phyloP scores from a whole-genome alignment of 2,329 filamentous ascomycete genomes.

The Pseudogymnoascus sp. region DNA sequence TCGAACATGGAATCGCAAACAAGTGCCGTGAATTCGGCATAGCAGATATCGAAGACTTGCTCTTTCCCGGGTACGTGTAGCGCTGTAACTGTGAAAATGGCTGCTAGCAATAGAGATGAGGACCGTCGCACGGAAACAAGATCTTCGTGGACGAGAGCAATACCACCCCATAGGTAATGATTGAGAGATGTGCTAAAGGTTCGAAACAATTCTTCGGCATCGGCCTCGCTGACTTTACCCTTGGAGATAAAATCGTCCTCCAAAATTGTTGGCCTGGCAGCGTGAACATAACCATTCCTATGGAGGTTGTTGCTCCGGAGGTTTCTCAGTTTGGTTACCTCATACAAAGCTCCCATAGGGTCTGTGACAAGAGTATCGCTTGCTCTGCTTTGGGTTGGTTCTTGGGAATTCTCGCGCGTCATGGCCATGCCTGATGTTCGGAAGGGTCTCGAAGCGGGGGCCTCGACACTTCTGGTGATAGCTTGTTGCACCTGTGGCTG shows the following conservation, averaged over 20 bases:
- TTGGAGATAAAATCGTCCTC: slow-evolving; percentile 44
- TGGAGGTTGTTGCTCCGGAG: slow-evolving; percentile 29
- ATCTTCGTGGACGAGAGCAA: slow-evolving; percentile 42
- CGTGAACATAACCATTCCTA: slow-evolving; percentile 28
- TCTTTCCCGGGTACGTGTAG: slow-evolving; percentile 50
- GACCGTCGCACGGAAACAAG: slow-evolving; percentile 45
- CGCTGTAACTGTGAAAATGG: slow-evolving; percentile 52
- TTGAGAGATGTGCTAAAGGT: slow-evolving; percentile 42
- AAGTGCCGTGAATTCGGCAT: slow-evolving; percentile 49
- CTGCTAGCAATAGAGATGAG: slow-evolving; percentile 49
- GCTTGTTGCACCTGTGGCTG: slow-evolving; percentile 11
- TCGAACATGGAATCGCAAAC: slow-evolving; percentile 52
- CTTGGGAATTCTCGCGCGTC: slow-evolving; percentile 36
- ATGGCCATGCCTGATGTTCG: slow-evolving; percentile 34
- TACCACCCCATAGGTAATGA: slow-evolving; percentile 45
- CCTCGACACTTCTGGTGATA: neutral
- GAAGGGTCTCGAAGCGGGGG: slow-evolving; percentile 17
- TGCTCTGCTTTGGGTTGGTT: slow-evolving; percentile 28
- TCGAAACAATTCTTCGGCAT: slow-evolving; percentile 43
- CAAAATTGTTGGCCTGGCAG: slow-evolving; percentile 16
- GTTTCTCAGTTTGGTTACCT: slow-evolving; percentile 43
- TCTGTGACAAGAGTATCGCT: slow-evolving; percentile 21
- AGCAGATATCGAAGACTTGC: slow-evolving; percentile 47
- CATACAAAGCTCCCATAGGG: slow-evolving; percentile 46
- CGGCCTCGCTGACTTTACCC: slow-evolving; percentile 38